Evolutionary conservation across 306 rosid genomes (phyloP).

Genomic region (Gastrolobium bilobum): DNA sequence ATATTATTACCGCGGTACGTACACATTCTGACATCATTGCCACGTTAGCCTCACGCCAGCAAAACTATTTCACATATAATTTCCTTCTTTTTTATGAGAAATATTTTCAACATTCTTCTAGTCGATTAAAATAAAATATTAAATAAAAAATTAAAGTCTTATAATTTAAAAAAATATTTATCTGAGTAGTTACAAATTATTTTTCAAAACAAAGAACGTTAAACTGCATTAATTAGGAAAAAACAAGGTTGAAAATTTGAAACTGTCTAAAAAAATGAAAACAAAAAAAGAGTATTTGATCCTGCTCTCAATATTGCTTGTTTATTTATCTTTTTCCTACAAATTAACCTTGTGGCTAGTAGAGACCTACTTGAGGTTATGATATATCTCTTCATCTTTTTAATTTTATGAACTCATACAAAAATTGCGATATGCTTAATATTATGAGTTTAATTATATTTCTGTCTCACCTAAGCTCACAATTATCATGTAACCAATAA

Average conservation of each 20-base stretch:
- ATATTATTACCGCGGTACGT: slow-evolving; percentile 38
- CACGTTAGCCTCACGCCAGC: slow-evolving; percentile 71
- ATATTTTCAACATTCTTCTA: not conserved
- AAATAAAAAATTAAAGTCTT: too few relatives aligned
- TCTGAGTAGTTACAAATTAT: too few relatives aligned
- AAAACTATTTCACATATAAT: not conserved
- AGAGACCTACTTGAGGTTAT: too few relatives aligned
- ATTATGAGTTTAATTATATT: not conserved
- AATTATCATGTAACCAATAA: not conserved
- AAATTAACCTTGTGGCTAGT: not conserved
- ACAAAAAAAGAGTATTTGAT: not conserved
- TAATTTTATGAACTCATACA: not conserved
- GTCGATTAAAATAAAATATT: not conserved
- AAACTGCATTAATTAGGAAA: not conserved
- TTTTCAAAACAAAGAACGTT: not conserved
- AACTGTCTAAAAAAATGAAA: not conserved
- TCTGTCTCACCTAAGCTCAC: not conserved
- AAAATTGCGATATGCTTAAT: not conserved
- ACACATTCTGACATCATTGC: slow-evolving; percentile 56
- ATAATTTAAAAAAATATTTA: too few relatives aligned
- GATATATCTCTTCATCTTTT: not conserved
- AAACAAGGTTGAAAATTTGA: not conserved
- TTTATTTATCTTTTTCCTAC: not conserved
- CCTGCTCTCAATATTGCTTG: not conserved
- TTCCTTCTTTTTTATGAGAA: not conserved